These are phyloP conservation scores for Gaertneriomyces semiglobifer DNA, from an alignment of 192 early-diverging fungal species.

Conservation along the genomic window DNA sequence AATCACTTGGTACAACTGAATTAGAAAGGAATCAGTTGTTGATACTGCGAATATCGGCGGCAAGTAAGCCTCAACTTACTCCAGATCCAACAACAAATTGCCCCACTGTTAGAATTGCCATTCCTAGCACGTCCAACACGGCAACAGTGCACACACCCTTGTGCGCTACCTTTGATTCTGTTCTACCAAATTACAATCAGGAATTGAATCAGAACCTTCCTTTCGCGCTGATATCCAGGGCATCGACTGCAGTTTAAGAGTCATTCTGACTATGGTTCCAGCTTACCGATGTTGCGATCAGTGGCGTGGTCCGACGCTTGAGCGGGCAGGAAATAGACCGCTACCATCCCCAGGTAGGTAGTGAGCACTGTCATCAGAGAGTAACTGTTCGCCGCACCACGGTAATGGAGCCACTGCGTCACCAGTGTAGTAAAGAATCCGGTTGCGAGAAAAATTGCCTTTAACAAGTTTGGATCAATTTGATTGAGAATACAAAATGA, in stretches of 20 bases:
- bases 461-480: too few species aligned
- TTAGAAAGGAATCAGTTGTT: not conserved
- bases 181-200: conserved; percentile 2
- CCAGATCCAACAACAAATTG: conserved; percentile 33
- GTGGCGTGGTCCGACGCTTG: conserved; percentile 4
- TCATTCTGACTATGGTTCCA: not conserved
- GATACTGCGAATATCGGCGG: not conserved
- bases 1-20: conserved; percentile 36
- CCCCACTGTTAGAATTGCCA: conserved; percentile 30
- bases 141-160: conserved; percentile 18
- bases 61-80: conserved; percentile 10
- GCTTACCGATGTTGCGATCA: not conserved
- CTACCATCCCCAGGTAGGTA: conserved; percentile 36
- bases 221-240: not conserved
- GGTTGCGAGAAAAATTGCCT: conserved; percentile 29
- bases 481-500: too few species aligned
- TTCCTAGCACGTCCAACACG: conserved; percentile 32
- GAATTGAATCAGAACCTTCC: not conserved
- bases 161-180: conserved; percentile 11
- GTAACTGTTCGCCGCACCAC: conserved; percentile 20
- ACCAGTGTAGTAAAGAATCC: conserved; percentile 35
- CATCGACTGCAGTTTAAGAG: not conserved
- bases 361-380: conserved; percentile 32
- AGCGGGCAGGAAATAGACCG: conserved; percentile 19
- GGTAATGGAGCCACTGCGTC: conserved; percentile 32